Conservation (phyloP, 2,329 filamentous ascomycete genomes). For the Sporothrix humicola region DNA sequence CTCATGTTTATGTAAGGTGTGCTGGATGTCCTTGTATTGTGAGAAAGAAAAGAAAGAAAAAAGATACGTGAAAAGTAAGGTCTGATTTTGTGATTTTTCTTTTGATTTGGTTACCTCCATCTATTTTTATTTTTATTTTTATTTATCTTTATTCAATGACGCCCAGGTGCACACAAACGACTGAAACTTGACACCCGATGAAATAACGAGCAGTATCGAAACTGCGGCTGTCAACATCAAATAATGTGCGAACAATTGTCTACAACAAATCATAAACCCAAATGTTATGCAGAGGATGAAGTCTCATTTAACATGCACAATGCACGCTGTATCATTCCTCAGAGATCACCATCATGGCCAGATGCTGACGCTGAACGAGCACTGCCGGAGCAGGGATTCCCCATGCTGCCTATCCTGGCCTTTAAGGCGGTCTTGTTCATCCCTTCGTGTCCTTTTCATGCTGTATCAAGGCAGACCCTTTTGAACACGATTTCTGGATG, state of each 20-base stretch:
- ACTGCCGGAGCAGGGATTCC: background rate
- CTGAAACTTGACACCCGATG: no score
- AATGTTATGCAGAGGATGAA: no score
- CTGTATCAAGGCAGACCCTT: background rate
- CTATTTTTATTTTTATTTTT: no score
- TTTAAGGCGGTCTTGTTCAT: background rate
- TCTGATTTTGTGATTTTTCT: no score
- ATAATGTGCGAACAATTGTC: background rate
- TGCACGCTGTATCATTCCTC: background rate
- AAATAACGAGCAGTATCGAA: background rate
- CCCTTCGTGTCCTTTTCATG: background rate
- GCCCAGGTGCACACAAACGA: no score
- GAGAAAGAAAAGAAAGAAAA: no score
- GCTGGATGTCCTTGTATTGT: no score
- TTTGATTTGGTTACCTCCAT: no score
- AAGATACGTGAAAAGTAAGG: no score
- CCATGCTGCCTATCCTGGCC: background rate
- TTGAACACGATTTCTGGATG: background rate
- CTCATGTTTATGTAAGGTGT: no score
- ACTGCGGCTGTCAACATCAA: background rate
- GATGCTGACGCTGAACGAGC: background rate
- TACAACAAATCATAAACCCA: no score
- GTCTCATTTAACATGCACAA: background rate
- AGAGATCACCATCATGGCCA: background rate
- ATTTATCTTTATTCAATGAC: no score